These are phyloP conservation scores for Lentinula sp. DNA, from an alignment of 768 basidiomycete species.

Conservation along the genomic window DNA sequence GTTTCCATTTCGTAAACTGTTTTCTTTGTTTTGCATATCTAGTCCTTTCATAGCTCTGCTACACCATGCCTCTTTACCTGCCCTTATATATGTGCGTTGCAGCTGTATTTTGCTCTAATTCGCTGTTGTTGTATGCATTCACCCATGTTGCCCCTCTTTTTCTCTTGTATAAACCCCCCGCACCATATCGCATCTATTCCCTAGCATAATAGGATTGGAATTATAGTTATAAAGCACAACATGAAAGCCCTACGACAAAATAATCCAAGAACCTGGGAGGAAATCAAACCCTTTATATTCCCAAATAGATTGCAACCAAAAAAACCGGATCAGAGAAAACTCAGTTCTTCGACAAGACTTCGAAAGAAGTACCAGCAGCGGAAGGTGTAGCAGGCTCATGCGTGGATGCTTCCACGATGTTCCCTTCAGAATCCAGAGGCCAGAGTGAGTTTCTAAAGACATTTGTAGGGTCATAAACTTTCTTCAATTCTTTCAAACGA, in stretches of 20 bases:
- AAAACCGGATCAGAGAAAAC: not conserved
- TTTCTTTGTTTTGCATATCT: not conserved
- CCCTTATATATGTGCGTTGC: not conserved
- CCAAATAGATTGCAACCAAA: not conserved
- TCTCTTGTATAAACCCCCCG: not conserved
- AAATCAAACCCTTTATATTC: not conserved
- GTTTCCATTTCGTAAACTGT: constrained; percentile 8
- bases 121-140: not conserved
- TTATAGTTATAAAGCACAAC: not conserved
- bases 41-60: not conserved
- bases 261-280: not conserved
- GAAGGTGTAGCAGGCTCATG: constrained; percentile 59
- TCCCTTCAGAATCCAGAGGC: constrained; percentile 60
- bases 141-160: not conserved
- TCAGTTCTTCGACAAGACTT: not conserved
- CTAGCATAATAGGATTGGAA: not conserved
- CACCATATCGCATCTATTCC: not conserved
- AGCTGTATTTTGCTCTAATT: not conserved
- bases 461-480: constrained; percentile 68
- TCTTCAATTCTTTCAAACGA: constrained; percentile 66
- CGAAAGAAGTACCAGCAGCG: constrained; percentile 15
- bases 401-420: constrained; percentile 44
- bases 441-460: constrained; percentile 78
- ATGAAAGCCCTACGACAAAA: not conserved
- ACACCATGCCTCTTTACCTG: not conserved